Evolutionary conservation across 2,329 filamentous ascomycete species (phyloP), one percentile per base, ranked within the genome.

Genomic region (Torrubiella hemipterigena): DNA sequence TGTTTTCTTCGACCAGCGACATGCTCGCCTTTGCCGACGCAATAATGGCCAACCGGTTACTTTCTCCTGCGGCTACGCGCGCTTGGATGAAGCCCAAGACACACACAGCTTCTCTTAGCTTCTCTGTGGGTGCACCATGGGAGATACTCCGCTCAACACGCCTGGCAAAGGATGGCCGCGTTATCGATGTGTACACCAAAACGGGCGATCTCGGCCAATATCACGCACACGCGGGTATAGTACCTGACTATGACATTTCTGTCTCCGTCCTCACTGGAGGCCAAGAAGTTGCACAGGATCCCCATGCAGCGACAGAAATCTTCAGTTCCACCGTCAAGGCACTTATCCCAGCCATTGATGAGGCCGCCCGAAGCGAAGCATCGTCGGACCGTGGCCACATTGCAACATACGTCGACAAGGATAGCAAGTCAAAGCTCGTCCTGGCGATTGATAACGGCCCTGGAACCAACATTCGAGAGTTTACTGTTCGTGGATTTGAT

Each of bases 121-220:
- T 52, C 24, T 50, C 54, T 17, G 47, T 66, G 19, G 65, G 63
- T 7, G 51, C 50, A 6, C 61, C 62, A 0, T 68, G 63, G 62
- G 63, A 67, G 40, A 67, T 67, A 29, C 46, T 55, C 16, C 56
- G 58, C 18, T 41, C 46, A 18, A 42, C 55, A 31, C 50, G 49
- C 38, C 36, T 59, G 18, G 55, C 55, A 5, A 38, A 45, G 0
- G 56, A 59, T 35, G 49, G 54, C 17, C 55, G 59, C 4, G 40
- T 61, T 1, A 44, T 66, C 11, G 62, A 68, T 17, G 31, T 68
- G 3, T 66, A 65, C 44, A 56, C 58, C 16, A 69, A 69, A 42
- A 47, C 42, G 3, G 65, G 65, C 3, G 56, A 59, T 33, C 37
- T 64, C 3, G 55, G 56, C 12, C 33, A 44, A 11, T 68, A 66